Conservation (phyloP, 2,329 filamentous ascomycete genomes). For the Paracorniculantispora psalliotae region DNA sequence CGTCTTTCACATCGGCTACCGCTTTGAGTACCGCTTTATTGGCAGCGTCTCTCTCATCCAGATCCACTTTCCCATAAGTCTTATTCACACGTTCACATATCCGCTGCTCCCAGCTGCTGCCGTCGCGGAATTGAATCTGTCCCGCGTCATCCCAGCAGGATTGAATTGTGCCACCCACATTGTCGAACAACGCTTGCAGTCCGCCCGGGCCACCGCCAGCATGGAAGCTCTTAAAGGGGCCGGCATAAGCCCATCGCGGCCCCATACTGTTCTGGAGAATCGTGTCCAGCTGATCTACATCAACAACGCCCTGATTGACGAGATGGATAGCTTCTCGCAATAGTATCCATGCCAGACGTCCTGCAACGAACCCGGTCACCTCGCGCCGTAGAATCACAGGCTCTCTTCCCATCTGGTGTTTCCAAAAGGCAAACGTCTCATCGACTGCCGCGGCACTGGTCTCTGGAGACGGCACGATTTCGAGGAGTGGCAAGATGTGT, state of each 20-base stretch:
- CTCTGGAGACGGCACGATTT: slow-evolving; percentile 43
- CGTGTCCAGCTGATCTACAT: not conserved
- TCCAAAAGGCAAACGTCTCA: not conserved
- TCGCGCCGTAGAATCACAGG: not conserved
- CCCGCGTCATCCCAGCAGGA: slow-evolving; percentile 1
- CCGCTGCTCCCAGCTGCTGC: not conserved
- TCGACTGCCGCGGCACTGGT: slow-evolving; percentile 1
- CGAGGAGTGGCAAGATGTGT: slow-evolving; percentile 56
- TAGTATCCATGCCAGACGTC: not conserved
- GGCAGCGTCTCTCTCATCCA: not conserved
- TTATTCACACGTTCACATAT: not conserved
- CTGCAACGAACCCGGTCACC: not conserved
- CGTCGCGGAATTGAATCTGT: not conserved
- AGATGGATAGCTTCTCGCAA: slow-evolving; percentile 1
- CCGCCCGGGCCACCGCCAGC: not conserved
- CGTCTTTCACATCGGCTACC: not conserved
- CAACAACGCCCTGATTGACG: not conserved
- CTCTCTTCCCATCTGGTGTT: not conserved
- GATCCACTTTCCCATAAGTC: not conserved
- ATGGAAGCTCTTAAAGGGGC: slow-evolving; percentile 2
- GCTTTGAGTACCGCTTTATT: not conserved
- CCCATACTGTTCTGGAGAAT: slow-evolving; percentile 2
- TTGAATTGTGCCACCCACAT: not conserved
- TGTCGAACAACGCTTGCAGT: not conserved
- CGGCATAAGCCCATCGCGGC: not conserved